A percentile compares a stretch with the other conserved stretches of the same genome.
Evolutionary conservation across 2,329 filamentous ascomycete species (phyloP).

Genomic region (Nigrograna mackinnonii): DNA sequence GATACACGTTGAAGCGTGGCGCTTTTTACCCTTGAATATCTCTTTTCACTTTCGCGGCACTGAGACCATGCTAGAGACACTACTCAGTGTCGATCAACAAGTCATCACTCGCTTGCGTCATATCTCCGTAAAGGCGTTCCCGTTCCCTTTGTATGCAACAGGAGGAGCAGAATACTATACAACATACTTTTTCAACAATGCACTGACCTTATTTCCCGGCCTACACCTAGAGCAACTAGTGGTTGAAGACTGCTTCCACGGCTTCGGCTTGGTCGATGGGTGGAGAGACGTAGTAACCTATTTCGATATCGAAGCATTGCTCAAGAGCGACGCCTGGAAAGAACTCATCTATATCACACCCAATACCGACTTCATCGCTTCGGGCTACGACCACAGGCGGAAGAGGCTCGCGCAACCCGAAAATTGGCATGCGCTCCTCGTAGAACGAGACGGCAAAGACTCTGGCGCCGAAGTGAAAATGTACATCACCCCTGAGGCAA

Average conservation of each 20-base stretch:
- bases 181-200: constrained; percentile 35
- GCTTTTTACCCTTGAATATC: constrained; percentile 33
- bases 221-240: constrained; percentile 33
- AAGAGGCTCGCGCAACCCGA: constrained; percentile 32
- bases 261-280: constrained; percentile 33
- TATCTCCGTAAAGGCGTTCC: constrained; percentile 33
- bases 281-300: constrained; percentile 40
- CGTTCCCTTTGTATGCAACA: constrained; percentile 33
- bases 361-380: constrained; percentile 38
- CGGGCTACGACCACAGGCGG: constrained; percentile 32
- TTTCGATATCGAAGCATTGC: constrained; percentile 33
- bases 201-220: constrained; percentile 33
- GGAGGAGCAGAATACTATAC: constrained; percentile 30
- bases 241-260: constrained; percentile 40
- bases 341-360: constrained; percentile 35
- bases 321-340: constrained; percentile 37
- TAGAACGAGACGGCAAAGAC: constrained; percentile 30
- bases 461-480: constrained; percentile 35
- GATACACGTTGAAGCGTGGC: constrained; percentile 34
- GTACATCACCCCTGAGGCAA: constrained; percentile 29
- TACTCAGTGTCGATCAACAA: constrained; percentile 31
- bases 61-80: constrained; percentile 34
- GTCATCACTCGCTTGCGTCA: constrained; percentile 35
- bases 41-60: constrained; percentile 37
- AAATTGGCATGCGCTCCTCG: constrained; percentile 32